Percentiles rank a stretch among this genome's conserved stretches.
Conservation (phyloP, 2,329 filamentous ascomycete species). For the Diplodia scrobiculata region DNA sequence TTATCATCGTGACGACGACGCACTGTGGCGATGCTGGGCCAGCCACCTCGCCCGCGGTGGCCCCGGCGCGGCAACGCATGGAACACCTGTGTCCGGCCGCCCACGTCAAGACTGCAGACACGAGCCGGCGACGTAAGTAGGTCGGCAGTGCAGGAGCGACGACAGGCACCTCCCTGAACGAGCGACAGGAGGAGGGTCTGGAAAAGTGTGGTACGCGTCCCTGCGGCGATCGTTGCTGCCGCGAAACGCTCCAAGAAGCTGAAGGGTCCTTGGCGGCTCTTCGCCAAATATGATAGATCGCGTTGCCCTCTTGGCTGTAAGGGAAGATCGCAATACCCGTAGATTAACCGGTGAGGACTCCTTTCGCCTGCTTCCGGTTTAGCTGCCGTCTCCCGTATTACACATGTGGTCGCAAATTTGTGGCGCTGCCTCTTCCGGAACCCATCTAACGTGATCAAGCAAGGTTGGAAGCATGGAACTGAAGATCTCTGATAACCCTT, state of each 20-base stretch:
- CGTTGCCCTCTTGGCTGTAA: not conserved
- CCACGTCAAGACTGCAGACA: not conserved
- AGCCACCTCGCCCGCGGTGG: not conserved
- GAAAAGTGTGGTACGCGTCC: slow-evolving; percentile 18
- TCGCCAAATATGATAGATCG: slow-evolving; percentile 19
- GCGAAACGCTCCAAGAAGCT: slow-evolving; percentile 22
- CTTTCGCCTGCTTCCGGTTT: not conserved
- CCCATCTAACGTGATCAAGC: not conserved
- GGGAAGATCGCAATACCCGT: slow-evolving; percentile 8
- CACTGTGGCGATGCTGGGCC: slow-evolving; percentile 8
- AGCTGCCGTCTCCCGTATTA: not conserved
- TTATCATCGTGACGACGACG: not conserved
- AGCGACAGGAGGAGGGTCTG: not conserved
- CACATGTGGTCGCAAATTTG: not conserved
- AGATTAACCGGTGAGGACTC: not conserved
- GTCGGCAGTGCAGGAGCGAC: not conserved
- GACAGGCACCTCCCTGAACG: not conserved
- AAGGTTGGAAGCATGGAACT: not conserved
- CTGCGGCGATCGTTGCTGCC: slow-evolving; percentile 15
- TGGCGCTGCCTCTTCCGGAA: slow-evolving; percentile 7
- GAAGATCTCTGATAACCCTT: slow-evolving; percentile 11
- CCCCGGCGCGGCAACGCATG: not conserved
- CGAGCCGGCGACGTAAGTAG: not conserved
- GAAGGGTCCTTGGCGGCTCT: slow-evolving; percentile 13
- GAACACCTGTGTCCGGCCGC: not conserved